Percentiles rank a stretch among this genome's conserved stretches.
phyloP scores from a whole-genome alignment of 345 rosid species.

The Rhodomyrtus tomentosa region DNA sequence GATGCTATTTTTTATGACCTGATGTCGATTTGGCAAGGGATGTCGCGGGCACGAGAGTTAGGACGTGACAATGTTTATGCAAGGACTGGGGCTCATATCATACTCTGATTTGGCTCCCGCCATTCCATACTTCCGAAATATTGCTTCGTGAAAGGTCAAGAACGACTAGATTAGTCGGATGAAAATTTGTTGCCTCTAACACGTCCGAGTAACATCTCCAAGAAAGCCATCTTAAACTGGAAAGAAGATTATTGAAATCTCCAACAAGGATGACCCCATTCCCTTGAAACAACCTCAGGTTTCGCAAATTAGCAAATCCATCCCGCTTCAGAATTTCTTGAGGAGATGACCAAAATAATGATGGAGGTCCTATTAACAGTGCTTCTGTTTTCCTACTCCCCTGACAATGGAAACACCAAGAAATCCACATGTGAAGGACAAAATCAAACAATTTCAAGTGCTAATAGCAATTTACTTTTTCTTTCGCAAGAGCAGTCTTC shows the following conservation, averaged over 20 bases:
- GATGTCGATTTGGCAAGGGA: no score
- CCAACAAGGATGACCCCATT: background rate
- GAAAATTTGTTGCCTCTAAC: background rate
- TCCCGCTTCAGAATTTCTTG: background rate
- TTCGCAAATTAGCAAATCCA: background rate
- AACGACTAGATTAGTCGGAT: background rate
- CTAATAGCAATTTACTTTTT: background rate
- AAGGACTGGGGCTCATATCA: background rate
- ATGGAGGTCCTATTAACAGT: background rate
- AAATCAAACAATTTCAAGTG: background rate
- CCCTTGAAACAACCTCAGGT: background rate
- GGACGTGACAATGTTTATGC: no score
- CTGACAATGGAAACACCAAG: background rate
- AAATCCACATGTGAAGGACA: background rate
- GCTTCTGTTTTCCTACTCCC: background rate
- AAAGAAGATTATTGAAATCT: background rate
- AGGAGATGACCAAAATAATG: no score
- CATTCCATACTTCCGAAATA: background rate
- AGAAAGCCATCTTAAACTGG: background rate
- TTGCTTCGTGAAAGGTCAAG: background rate
- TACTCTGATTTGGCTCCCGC: background rate
- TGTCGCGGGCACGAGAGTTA: no score
- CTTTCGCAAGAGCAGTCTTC: background rate
- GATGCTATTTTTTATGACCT: no score
- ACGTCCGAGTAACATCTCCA: background rate